Base-by-base conservation (phyloP, 2,329 filamentous ascomycete species). In the Stemphylium lycopersici region DNA sequence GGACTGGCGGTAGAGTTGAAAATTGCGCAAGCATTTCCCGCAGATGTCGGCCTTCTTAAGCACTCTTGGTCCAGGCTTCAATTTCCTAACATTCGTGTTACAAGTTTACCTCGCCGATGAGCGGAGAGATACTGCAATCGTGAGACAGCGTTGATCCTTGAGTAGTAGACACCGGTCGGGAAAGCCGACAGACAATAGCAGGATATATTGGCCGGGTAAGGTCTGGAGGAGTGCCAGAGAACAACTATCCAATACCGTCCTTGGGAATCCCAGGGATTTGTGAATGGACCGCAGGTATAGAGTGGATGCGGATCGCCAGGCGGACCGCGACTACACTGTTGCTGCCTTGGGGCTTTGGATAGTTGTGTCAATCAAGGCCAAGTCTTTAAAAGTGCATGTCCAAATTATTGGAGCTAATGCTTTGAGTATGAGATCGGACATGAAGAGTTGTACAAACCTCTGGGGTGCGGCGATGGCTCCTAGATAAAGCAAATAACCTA, bases 351-450 rank as follows among this genome's bases (percentile, higher is more conserved):
- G 58, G 48, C 29, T 56, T 40, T 52, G 54, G 33, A 40, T 53
- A 51, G 46, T 56, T 52, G 59, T 12, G 55, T 69, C 59, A 56
- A 60, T 66, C 62, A 63, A 62, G 52, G 48, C 43, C 34, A 43
- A 57, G 41, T 29, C 48, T 65, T 52, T 63, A 62, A 60, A 63
- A 64, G 67, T 68, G 68, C 62, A 62, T 65, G 58, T 56, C 59
- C 67, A 67, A 67, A 68, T 57, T 69, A 68, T 68, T 56, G 61
- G 55, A 54, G 57, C 56, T 63, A 61, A 66, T 69, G 46, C 52
- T 67, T 62, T 55, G 52, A 60, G 71, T 65, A 73, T 71, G 41
- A 61, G 67, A 70, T 68, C 51, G 59, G 58, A 59, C 57, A 59
- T 56, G 54, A 45, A 55, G 57, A 59, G 67, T 71, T 60, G 68